Evolutionary conservation across 2,329 filamentous ascomycete species (phyloP), one percentile per base, ranked within the genome.

Genomic region (Colletotrichum aenigma): DNA sequence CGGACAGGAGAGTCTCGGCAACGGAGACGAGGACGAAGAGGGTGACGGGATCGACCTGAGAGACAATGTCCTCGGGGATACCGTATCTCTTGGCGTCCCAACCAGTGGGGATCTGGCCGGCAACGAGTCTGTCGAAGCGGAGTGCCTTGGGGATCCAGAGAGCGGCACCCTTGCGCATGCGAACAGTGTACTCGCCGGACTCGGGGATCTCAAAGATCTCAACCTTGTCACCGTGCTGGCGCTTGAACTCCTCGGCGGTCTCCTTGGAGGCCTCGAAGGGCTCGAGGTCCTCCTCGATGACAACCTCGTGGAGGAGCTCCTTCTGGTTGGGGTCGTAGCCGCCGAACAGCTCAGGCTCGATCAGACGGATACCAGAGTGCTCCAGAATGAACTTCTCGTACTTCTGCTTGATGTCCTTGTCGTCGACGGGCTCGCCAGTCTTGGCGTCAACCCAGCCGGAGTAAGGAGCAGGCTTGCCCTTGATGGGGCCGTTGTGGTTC

Each of bases 281-380:
- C 82, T 98, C 96, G 12, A 99, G 92, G 81, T 99, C 97, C 85
- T 98, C 96, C 85, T 98, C 94, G 77, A 99, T 97, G 79, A 98
- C 96, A 74, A 99, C 95, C 86, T 99, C 97, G 83, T 99, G 97
- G 67, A 99, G 93, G 78, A 99, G 90, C 88, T 98, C 96, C 91
- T 99, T 99, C 92, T 98, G 96, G 86, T 97, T 97, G 77, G 97
- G 97, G 84, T 99, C 96, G 83, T 99, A 99, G 75, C 97, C 97
- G 75, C 94, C 94, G 86, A 99, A 98, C 21, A 99, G 91, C 86
- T 99, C 97, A 1, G 97, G 96, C 87, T 99, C 97, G 81, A 99
- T 98, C 60, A 99, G 90, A 84, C 97, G 96, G 80, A 99, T 99
- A 88, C 97, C 97, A 56, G 95, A 94, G 89, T 99, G 97, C 82